Percentiles rank a stretch among this genome's conserved stretches.
phyloP scores from a whole-genome alignment of 176 grass and related monocot genomes.

The Oryza rufipogon region DNA sequence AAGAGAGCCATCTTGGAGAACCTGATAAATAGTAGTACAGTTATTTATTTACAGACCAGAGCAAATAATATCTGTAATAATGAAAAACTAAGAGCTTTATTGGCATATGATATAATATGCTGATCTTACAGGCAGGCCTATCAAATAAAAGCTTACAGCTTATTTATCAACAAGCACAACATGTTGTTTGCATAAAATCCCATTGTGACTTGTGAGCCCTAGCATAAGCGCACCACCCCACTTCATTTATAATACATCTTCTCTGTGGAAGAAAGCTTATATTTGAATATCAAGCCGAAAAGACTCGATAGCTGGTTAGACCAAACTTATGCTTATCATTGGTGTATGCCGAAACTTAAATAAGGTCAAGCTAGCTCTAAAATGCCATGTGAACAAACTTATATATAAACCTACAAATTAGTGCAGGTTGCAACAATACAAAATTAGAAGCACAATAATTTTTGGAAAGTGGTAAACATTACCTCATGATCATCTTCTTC shows the following conservation, averaged over 20 bases:
- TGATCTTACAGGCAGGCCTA: background rate
- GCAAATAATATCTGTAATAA: background rate
- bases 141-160: background rate
- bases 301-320: background rate
- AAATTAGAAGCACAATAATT: background rate
- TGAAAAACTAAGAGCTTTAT: slow-evolving; percentile 21
- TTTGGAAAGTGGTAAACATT: slow-evolving; percentile 1
- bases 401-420: background rate
- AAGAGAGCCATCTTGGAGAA: slow-evolving; percentile 62
- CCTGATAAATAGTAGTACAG: slow-evolving; percentile 44
- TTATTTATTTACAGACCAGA: slow-evolving; percentile 21
- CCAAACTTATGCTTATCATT: background rate
- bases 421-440: background rate
- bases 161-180: slow-evolving; percentile 9
- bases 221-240: slow-evolving; percentile 6
- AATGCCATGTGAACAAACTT: background rate
- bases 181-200: background rate
- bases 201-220: background rate
- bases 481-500: slow-evolving; percentile 91
- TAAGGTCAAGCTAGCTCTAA: slow-evolving; percentile 6
- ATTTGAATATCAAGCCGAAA: background rate
- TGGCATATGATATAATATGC: background rate
- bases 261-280: background rate
- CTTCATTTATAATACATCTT: background rate
- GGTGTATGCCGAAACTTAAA: background rate